These are phyloP conservation scores for Wallacemonas sp. DNA, from an alignment of 208 protist genomes.

Conservation along the genomic window DNA sequence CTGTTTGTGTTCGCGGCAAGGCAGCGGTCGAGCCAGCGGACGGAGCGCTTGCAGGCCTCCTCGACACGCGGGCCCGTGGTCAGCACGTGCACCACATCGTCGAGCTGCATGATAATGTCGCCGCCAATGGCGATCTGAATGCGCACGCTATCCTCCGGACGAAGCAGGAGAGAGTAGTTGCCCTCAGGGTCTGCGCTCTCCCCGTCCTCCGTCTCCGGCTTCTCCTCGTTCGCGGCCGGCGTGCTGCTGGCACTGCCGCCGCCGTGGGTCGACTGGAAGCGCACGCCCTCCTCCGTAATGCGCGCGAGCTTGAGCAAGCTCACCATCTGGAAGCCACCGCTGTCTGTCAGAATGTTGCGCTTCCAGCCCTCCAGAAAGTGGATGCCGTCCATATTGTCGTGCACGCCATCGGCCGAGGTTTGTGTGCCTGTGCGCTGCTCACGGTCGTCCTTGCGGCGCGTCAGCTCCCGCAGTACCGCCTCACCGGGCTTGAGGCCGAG, in stretches of 20 bases:
- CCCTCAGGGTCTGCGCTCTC: slow-evolving; percentile 21
- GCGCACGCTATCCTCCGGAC: slow-evolving; percentile 97
- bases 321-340: slow-evolving; percentile 99
- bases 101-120: slow-evolving; percentile 99
- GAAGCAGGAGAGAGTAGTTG: slow-evolving; percentile 93
- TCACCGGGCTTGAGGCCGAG: slow-evolving; percentile 95
- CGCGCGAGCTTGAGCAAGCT: slow-evolving; percentile 96
- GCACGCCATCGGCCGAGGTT: slow-evolving; percentile 33
- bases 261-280: slow-evolving; percentile 98
- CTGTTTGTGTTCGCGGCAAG: slow-evolving; percentile 93
- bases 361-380: slow-evolving; percentile 97
- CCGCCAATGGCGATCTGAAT: slow-evolving; percentile 99
- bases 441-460: slow-evolving; percentile 59
- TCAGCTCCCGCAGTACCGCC: slow-evolving; percentile 75
- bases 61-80: slow-evolving; percentile 92
- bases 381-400: slow-evolving; percentile 95
- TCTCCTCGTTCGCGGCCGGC: not conserved
- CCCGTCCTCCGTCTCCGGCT: not conserved
- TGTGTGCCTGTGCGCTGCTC: slow-evolving; percentile 7
- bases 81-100: slow-evolving; percentile 96
- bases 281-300: slow-evolving; percentile 99
- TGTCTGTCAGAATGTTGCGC: slow-evolving; percentile 97
- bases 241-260: slow-evolving; percentile 37
- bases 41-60: slow-evolving; percentile 95
- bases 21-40: slow-evolving; percentile 98